Conservation (phyloP, 2,329 filamentous ascomycete genomes). For the Pseudopyricularia cyperi region DNA sequence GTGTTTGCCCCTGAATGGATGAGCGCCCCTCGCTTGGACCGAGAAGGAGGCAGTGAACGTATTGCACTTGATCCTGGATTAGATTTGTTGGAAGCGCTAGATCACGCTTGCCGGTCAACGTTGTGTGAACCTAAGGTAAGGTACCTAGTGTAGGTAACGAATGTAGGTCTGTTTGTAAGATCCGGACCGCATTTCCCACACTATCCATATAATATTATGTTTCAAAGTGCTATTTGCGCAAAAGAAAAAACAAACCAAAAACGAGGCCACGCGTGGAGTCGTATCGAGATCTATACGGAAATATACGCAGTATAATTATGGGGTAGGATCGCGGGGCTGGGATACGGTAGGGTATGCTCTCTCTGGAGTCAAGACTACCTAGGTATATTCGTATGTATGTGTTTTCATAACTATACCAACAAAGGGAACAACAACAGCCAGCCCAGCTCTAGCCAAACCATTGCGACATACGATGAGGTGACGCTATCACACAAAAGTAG, state of each 20-base stretch:
- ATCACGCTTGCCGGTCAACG: background rate
- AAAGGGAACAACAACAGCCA: too few relatives aligned
- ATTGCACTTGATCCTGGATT: background rate
- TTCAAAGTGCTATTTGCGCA: background rate
- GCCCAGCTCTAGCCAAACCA: background rate
- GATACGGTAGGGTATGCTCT: background rate
- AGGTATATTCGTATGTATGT: too few relatives aligned
- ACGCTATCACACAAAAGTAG: background rate
- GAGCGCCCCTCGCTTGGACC: background rate
- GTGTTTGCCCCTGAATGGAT: background rate
- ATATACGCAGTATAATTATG: too few relatives aligned
- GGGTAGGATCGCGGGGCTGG: background rate
- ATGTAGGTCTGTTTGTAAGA: background rate
- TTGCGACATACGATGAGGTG: too few relatives aligned
- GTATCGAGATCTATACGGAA: background rate
- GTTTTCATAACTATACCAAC: too few relatives aligned
- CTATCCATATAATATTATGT: too few relatives aligned
- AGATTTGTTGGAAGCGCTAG: background rate
- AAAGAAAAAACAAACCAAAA: background rate
- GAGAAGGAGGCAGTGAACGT: background rate
- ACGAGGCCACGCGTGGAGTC: background rate
- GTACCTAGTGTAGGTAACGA: too few relatives aligned
- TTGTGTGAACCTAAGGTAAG: too few relatives aligned
- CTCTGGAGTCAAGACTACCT: too few relatives aligned
- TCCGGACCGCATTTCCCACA: too few relatives aligned